Percentiles rank a stretch among this genome's conserved stretches.
Conservation (phyloP, 2,329 filamentous ascomycete species). For the Aspergillus sp. region DNA sequence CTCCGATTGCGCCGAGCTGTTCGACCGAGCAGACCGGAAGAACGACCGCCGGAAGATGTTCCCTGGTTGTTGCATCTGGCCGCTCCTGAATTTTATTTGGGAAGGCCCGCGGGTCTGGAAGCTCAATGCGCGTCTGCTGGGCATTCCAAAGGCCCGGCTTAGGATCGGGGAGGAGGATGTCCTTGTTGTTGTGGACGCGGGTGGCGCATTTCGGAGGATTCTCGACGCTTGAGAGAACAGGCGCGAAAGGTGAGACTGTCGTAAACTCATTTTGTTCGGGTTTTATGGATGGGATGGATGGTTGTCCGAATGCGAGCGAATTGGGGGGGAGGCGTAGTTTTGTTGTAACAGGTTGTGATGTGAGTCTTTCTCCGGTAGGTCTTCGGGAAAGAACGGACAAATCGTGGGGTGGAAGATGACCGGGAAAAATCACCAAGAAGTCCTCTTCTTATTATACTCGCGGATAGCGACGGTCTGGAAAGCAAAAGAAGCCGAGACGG, state of each 20-base stretch:
- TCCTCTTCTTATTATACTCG: not conserved
- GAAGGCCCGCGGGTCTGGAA: not conserved
- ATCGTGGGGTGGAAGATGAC: not conserved
- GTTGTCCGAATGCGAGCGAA: not conserved
- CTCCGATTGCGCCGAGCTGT: constrained; percentile 19
- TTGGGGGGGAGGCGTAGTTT: no score
- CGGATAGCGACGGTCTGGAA: not conserved
- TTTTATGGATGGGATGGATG: not conserved
- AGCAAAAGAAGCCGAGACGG: not conserved
- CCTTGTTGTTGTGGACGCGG: constrained; percentile 6
- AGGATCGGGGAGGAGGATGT: not conserved
- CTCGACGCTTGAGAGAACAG: constrained; percentile 24
- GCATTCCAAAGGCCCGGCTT: not conserved
- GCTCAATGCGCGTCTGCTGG: not conserved
- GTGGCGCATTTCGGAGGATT: constrained; percentile 14
- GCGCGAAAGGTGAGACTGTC: constrained; percentile 17
- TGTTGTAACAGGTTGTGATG: not conserved
- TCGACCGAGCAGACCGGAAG: constrained; percentile 29
- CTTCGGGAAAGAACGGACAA: not conserved
- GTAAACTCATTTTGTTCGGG: constrained; percentile 13
- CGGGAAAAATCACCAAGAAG: not conserved
- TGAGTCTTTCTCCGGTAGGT: not conserved
- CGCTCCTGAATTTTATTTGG: not conserved
- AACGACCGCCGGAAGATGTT: constrained; percentile 18
- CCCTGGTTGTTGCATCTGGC: constrained; percentile 1